phyloP scores from a whole-genome alignment of 129 eudicot species.

The Sambucus nigra region DNA sequence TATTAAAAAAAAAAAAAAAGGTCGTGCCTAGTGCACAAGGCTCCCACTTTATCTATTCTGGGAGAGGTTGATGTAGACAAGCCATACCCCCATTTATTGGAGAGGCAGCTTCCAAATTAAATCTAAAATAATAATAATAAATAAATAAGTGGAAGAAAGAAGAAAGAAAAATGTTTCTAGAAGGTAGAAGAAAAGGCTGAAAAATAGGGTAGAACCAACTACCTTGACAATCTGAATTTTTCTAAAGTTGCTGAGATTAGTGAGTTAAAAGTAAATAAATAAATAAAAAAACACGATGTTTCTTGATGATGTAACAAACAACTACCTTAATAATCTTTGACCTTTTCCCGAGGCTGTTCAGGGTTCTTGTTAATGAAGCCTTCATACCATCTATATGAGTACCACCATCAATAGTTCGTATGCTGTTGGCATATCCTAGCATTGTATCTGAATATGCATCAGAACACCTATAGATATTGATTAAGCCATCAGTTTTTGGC shows the following conservation, averaged over 20 bases:
- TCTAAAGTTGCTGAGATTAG: too few species aligned
- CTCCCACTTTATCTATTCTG: too few species aligned
- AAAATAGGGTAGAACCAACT: neutral
- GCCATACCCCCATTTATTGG: too few species aligned
- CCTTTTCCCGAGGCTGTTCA: constrained; percentile 78
- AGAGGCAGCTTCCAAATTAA: too few species aligned
- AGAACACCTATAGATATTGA: constrained; percentile 52
- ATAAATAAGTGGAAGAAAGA: too few species aligned
- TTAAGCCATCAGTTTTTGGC: neutral
- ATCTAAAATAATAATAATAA: too few species aligned
- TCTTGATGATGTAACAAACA: too few species aligned
- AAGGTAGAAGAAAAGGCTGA: neutral
- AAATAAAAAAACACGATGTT: too few species aligned
- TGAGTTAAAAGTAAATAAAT: too few species aligned
- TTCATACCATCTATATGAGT: constrained; percentile 94
- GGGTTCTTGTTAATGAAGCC: constrained; percentile 82
- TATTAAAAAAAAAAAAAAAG: too few species aligned
- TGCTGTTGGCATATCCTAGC: constrained; percentile 97
- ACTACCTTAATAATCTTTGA: constrained; percentile 83
- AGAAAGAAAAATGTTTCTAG: neutral
- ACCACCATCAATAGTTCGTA: constrained; percentile 95
- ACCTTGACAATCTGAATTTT: constrained; percentile 74
- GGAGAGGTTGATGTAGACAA: too few species aligned
- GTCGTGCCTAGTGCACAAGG: too few species aligned
- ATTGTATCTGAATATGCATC: constrained; percentile 97